These are phyloP conservation scores for Strigomonas oncopelti DNA, from an alignment of 208 protist genomes.

Conservation along the genomic window DNA sequence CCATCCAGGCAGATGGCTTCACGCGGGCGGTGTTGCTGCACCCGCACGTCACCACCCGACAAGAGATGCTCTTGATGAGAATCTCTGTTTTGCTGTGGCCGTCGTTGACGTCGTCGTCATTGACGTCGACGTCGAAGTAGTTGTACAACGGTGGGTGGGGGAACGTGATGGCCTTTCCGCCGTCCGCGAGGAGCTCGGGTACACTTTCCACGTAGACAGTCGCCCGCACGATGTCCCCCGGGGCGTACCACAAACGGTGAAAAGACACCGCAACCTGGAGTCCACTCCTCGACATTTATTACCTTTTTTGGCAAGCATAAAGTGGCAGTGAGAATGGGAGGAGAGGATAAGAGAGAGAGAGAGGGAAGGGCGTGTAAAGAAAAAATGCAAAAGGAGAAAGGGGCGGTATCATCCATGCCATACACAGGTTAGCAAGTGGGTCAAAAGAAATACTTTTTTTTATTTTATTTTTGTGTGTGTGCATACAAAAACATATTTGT, in stretches of 20 bases:
- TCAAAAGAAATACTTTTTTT: neutral
- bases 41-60: constrained; percentile 9
- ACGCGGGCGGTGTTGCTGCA: neutral
- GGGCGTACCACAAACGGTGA: constrained; percentile 63
- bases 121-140: constrained; percentile 32
- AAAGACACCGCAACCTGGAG: constrained; percentile 19
- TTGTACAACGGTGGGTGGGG: constrained; percentile 18
- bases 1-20: neutral
- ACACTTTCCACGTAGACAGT: constrained; percentile 33
- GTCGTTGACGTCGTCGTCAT: constrained; percentile 11
- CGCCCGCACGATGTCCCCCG: constrained; percentile 53
- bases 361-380: too few relatives aligned
- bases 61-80: constrained; percentile 25
- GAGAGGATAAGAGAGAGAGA: constrained; percentile 11
- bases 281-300: neutral
- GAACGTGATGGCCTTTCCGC: constrained; percentile 16
- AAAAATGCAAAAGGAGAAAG: too few relatives aligned
- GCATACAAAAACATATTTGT: neutral
- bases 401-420: too few relatives aligned
- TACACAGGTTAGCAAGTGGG: too few relatives aligned
- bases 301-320: constrained; percentile 17
- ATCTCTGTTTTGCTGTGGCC: constrained; percentile 22
- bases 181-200: constrained; percentile 15
- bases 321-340: too few relatives aligned
- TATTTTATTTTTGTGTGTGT: neutral